Evolutionary conservation across 768 basidiomycete species (phyloP), one percentile per base, ranked within the genome.

Genomic region (Crassisporium funariophilum): DNA sequence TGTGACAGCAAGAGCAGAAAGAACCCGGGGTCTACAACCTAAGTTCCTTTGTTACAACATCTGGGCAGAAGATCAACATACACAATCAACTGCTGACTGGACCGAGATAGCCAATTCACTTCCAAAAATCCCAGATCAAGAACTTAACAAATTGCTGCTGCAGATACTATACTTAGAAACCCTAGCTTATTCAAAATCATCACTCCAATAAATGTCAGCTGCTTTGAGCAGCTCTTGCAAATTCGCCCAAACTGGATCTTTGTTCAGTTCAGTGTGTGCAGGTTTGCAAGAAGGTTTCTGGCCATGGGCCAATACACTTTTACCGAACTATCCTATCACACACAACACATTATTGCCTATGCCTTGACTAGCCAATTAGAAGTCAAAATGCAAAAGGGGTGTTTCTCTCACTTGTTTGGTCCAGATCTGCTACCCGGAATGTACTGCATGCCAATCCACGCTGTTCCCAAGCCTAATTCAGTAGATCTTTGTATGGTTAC

Each of bases 231-330:
- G 27, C 24, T 57, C n/a, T 41, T 54, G 9, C 2, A 8, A 12
- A 53, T 47, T 57, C 64, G 82, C 67, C 71, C 79, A 31, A 54
- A 81, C 51, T 59, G 60, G 63, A 63, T 34, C 65, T 56, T 69
- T 73, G 20, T 70, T 77, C 0, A 6, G 47, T 0, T 76, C 70
- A 0, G 65, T 76, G 0, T 46, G 56, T 2, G 5, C 23, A 0
- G 64, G 67, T 0, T 55, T 79, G 0, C 37, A 58, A 0, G 51
- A 68, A 1, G 77, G 76, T 0, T 76, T 77, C 40, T 79, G 74
- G 76, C 77, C 76, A 0, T 73, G 53, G 46, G 71, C 68, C 0
- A 49, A 69, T 4, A 68, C 65, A 0, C 22, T 36, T 9, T 20
- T 37, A 2, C 36, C 21, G 0, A 52, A 35, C 0, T 64, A 62